Evolutionary conservation across 805 yeast species (phyloP).

Genomic region (Komagataella populi): DNA sequence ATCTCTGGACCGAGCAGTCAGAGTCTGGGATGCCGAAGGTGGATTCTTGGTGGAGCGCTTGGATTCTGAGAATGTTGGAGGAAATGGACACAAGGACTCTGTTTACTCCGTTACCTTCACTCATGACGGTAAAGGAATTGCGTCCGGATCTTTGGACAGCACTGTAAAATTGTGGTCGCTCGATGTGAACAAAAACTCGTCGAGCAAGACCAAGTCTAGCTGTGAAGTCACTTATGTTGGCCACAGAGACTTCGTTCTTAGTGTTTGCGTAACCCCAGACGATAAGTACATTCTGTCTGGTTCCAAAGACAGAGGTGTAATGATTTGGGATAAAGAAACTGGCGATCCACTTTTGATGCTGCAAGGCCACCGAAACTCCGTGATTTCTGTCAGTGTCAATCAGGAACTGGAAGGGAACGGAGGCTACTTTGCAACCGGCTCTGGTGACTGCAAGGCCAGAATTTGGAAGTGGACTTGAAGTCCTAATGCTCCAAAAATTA

Average conservation of each 20-base stretch:
- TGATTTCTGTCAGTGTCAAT: slow-evolving; percentile 85
- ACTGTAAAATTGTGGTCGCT: slow-evolving; percentile 94
- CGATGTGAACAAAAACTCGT: slow-evolving; percentile 37
- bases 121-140: slow-evolving; percentile 81
- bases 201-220: slow-evolving; percentile 30
- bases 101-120: slow-evolving; percentile 93
- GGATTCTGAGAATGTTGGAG: slow-evolving; percentile 77
- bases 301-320: slow-evolving; percentile 93
- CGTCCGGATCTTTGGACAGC: slow-evolving; percentile 89
- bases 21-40: slow-evolving; percentile 93
- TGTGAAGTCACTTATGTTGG: slow-evolving; percentile 93
- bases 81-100: slow-evolving; percentile 92
- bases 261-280: slow-evolving; percentile 90
- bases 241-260: slow-evolving; percentile 89
- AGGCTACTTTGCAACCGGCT: slow-evolving; percentile 91
- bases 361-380: slow-evolving; percentile 94
- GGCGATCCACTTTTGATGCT: slow-evolving; percentile 92
- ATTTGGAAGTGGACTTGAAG: slow-evolving; percentile 68
- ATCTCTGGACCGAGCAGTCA: slow-evolving; percentile 83
- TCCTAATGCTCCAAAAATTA: neutral
- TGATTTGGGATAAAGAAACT: slow-evolving; percentile 87
- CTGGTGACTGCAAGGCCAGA: slow-evolving; percentile 95
- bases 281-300: slow-evolving; percentile 87
- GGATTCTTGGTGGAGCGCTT: slow-evolving; percentile 87
- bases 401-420: slow-evolving; percentile 53